Evolutionary conservation across 208 protist species (phyloP), one percentile per base, ranked within the genome.

Genomic region (Leishmania arabica): DNA sequence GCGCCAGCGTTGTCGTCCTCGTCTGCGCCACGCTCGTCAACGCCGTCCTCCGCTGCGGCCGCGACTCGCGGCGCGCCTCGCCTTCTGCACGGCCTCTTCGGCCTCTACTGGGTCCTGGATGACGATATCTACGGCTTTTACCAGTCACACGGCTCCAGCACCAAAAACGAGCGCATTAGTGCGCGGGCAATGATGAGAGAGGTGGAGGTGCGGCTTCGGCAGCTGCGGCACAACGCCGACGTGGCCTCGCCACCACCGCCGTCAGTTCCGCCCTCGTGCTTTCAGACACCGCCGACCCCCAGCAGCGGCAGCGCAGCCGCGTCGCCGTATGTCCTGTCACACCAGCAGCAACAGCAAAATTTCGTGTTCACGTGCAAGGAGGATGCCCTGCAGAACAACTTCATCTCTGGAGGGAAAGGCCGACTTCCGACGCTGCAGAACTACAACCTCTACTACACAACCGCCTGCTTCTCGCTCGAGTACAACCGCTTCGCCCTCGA

Each of bases 21-120:
- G 19, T 27, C 51, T 9, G 75, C 75, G 24, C 31, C 58, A 37
- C 45, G 58, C 42, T 64, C 69, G 5, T 42, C 56, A 27, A 49
- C 71, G 24, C 13, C 76, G 58, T 56, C 72, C 72, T 64, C 72
- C 53, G 27, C 31, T 62, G 3, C 72, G 53, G 37, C 64, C 42
- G n/a, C 42, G 45, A 45, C 60, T 24, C 74, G 78, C 24, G 82
- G 66, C 77, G 73, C 71, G 58, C 84, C 78, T 2, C 66, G 66
- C 47, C 80, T 83, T 11, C 85, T 84, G n/a, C 91, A 94, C 78
- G 70, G 83, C 11, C 81, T 94, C 53, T 83, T 87, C 37, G 91
- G 89, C 27, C 89, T 87, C 51, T 94, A 94, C 79, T 98, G 95
- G 94, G 94, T 98, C 1, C 78, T 98, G n/a, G 95, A 98, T 60